Evolutionary conservation across 257 asterid genomes (phyloP), one percentile per base, ranked within the genome.

Genomic region (Gentiana macrophylla): DNA sequence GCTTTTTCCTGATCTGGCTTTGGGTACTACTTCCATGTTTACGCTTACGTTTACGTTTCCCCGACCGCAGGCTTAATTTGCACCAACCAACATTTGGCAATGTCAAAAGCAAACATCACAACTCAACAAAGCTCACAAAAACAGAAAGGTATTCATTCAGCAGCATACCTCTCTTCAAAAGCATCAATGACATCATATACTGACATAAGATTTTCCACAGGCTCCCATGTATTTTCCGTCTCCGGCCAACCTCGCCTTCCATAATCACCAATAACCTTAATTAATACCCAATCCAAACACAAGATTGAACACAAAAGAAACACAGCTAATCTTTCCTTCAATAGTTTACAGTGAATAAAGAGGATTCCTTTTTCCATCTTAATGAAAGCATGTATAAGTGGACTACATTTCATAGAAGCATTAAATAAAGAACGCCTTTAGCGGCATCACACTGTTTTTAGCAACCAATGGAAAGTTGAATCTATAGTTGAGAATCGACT

Each of bases 231-330:
- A 60, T 90, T 90, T 4, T 70, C 87, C 0, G 83, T 78, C 77
- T 90, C 98, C 4, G 96, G 76, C 96, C 96, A 90, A 60, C 86
- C 96, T 59, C 94, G 86, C 98, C 98, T 90, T 70, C 50, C 53
- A 41, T 12, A 36, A 45, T 35, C 10, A 58, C 9, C 64, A 65
- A 72, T 44, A 55, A 67, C 47, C 54, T 65, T 47, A 52, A 50
- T 55, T 35, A 67, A 3, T 41, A 41, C 6, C 46, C 6, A 41
- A 41, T 41, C 46, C 46, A 41, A 10, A 41, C 46, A 41, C 46
- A 41, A 4, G 9, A 41, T 5, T 2, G 46, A 5, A 10, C 46
- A 41, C 6, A 38, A 41, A 10, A 7, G 9, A 41, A 41, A 7
- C 6, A 10, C 6, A 10, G 2, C 9, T 5, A 41, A 1, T 41